Conservation (phyloP, 2,329 filamentous ascomycete genomes). For the Colletotrichum tamarilloi region DNA sequence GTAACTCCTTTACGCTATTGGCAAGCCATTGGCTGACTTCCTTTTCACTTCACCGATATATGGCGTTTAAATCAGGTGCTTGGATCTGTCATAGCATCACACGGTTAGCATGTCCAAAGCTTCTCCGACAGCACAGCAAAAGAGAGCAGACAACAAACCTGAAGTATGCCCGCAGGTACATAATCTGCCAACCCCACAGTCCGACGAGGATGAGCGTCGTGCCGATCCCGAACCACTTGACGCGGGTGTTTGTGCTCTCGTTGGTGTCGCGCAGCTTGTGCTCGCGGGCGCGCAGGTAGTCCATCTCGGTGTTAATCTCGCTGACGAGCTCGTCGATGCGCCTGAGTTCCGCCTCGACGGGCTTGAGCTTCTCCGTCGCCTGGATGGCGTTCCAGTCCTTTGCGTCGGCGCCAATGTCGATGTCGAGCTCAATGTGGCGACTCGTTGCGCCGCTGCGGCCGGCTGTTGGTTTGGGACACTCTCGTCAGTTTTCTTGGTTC, state of each 20-base stretch:
- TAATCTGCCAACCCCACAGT: conserved; percentile 95
- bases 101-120: conserved; percentile 21
- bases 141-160: conserved; percentile 58
- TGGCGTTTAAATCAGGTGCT: conserved; percentile 72
- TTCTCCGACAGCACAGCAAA: too few species aligned
- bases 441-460: conserved; percentile 58
- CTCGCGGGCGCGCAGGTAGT: conserved; percentile 89
- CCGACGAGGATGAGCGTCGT: conserved; percentile 92
- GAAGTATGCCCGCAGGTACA: conserved; percentile 98
- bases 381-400: conserved; percentile 99
- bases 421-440: conserved; percentile 88
- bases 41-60: not conserved
- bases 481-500: conserved; percentile 34
- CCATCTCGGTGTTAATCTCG: conserved; percentile 95
- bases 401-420: conserved; percentile 96
- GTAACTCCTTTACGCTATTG: conserved; percentile 9
- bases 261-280: conserved; percentile 98
- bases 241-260: conserved; percentile 98
- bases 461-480: conserved; percentile 41
- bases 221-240: conserved; percentile 97
- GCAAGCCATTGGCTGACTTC: not conserved
- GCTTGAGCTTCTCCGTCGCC: conserved; percentile 96
- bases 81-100: conserved; percentile 59
- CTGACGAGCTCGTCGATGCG: conserved; percentile 90
- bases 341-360: conserved; percentile 92